Percentiles rank a stretch among this genome's conserved stretches.
Conservation (phyloP, 768 basidiomycete species). For the Tricholoma terreum region DNA sequence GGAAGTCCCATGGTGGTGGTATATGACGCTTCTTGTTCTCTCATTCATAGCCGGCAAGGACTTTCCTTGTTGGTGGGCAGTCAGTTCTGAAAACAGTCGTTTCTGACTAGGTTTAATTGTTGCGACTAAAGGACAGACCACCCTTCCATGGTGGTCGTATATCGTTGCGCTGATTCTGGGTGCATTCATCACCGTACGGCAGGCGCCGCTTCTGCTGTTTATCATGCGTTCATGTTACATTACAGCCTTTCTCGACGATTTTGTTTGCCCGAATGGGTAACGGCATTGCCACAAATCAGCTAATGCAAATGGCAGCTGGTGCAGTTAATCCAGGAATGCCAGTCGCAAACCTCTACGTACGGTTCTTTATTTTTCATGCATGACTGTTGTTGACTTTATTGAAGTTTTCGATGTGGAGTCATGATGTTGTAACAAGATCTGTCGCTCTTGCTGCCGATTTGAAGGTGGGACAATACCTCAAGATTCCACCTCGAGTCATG, state of each 20-base stretch:
- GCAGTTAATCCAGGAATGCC: slow-evolving; percentile 60
- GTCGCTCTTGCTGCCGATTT: slow-evolving; percentile 54
- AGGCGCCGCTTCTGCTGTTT: neutral
- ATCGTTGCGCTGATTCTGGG: slow-evolving; percentile 55
- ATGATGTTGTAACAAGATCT: slow-evolving; percentile 55
- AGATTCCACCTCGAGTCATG: slow-evolving; percentile 19
- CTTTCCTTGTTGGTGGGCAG: neutral
- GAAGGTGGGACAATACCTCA: slow-evolving; percentile 68
- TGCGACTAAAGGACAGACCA: slow-evolving; percentile 55
- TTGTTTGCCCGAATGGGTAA: slow-evolving; percentile 59
- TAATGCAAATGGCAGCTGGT: slow-evolving; percentile 66
- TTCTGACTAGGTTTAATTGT: slow-evolving; percentile 47
- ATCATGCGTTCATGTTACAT: neutral
- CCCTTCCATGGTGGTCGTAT: slow-evolving; percentile 62
- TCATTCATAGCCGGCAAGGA: slow-evolving; percentile 54
- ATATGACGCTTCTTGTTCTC: slow-evolving; percentile 42
- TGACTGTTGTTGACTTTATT: neutral
- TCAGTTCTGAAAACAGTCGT: neutral
- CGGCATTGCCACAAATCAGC: slow-evolving; percentile 55
- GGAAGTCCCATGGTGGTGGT: slow-evolving; percentile 65
- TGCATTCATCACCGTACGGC: slow-evolving; percentile 35
- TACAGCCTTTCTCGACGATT: slow-evolving; percentile 52
- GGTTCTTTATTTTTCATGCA: slow-evolving; percentile 8
- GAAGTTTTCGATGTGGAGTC: slow-evolving; percentile 68
- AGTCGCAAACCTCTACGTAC: slow-evolving; percentile 66